Base-by-base conservation (phyloP, 164 flowering plant genomes). In the Warburgia ugandensis region DNA sequence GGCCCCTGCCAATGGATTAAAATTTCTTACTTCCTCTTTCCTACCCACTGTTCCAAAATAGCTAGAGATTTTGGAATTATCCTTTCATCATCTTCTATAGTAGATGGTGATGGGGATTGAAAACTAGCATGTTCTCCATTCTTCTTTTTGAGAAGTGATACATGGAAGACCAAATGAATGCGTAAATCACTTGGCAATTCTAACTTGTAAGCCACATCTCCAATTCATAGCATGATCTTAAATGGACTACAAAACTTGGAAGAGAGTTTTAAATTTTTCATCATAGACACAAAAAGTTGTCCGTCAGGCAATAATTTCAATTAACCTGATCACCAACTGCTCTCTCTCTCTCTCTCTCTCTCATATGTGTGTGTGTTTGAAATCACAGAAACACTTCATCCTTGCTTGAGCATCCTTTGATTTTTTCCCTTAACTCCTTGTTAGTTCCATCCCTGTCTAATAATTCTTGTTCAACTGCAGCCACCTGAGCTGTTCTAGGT, bases 381-480 rank as follows among this genome's bases (percentile, higher is more conserved):
- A 40, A 40, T 40, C 20, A 19, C n/a, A 40, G n/a, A 40, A 6
- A 40, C 44, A 16, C n/a, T 40, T 40, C 44, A 40, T 40, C 44
- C 44, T 40, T 40, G 44, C 44, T 40, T 40, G 44, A 14, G 20
- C 44, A 7, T 40, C 6, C 9, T 13, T n/a, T 40, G 44, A 40
- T 40, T 40, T 40, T 40, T 19, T 40, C 44, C 44, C n/a, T 40
- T 13, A 40, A 6, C 6, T 40, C 44, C n/a, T 40, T 40, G n/a
- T 6, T 6, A 40, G n/a, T 40, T 16, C n/a, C 44, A 40, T 40
- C 44, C 44, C n/a, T 40, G n/a, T 13, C n/a, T 16, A 6, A 40
- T 40, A 40, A 40, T 19, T 40, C 44, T 40, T 40, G 44, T 16
- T 40, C 44, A 40, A 40, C 44, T 40, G n/a, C 20, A 6, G 44